A percentile compares a stretch with the other conserved stretches of the same genome.
These are phyloP conservation scores for Lophiostoma macrostomum DNA, from an alignment of 495 filamentous ascomycete genomes.

Conservation along the genomic window DNA sequence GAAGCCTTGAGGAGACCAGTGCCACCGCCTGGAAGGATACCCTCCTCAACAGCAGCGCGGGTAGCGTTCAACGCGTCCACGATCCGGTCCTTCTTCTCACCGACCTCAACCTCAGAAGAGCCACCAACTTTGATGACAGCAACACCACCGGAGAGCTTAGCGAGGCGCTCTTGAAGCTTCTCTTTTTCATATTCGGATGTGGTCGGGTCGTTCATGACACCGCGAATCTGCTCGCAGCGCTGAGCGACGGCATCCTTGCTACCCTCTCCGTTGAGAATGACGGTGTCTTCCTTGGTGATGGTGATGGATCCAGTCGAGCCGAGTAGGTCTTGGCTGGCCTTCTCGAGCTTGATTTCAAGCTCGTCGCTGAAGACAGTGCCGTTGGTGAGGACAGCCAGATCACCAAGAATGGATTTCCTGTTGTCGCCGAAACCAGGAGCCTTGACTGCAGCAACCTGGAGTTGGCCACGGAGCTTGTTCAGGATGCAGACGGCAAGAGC, in stretches of 20 bases:
- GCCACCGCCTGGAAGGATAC: conserved; percentile 96
- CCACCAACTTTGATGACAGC: conserved; percentile 99
- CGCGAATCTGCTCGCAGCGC: conserved; percentile 98
- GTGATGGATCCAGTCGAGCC: conserved; percentile 97
- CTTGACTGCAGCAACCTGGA: conserved; percentile 98
- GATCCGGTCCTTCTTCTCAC: conserved; percentile 99
- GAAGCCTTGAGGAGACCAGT: conserved; percentile 97
- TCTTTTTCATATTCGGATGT: conserved; percentile 99
- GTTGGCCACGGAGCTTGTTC: conserved; percentile 99
- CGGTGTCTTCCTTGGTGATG: conserved; percentile 99
- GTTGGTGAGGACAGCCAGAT: conserved; percentile 92
- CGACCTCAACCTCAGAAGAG: conserved; percentile 94
- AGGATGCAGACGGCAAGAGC: conserved; percentile 97
- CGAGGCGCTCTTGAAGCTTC: conserved; percentile 99
- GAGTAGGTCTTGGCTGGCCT: conserved; percentile 91
- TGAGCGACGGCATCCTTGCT: conserved; percentile 91
- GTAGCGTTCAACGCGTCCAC: conserved; percentile 98
- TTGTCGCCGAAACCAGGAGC: conserved; percentile 99
- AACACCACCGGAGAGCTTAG: conserved; percentile 98
- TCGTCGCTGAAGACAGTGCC: conserved; percentile 96
- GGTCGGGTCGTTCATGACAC: conserved; percentile 85
- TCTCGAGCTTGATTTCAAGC: conserved; percentile 97
- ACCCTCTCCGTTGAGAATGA: conserved; percentile 96
- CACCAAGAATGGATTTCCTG: conserved; percentile 98
- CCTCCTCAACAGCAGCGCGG: conserved; percentile 96